Evolutionary conservation across 805 yeast genomes (phyloP).

Genomic region (Pichia membranifaciens): DNA sequence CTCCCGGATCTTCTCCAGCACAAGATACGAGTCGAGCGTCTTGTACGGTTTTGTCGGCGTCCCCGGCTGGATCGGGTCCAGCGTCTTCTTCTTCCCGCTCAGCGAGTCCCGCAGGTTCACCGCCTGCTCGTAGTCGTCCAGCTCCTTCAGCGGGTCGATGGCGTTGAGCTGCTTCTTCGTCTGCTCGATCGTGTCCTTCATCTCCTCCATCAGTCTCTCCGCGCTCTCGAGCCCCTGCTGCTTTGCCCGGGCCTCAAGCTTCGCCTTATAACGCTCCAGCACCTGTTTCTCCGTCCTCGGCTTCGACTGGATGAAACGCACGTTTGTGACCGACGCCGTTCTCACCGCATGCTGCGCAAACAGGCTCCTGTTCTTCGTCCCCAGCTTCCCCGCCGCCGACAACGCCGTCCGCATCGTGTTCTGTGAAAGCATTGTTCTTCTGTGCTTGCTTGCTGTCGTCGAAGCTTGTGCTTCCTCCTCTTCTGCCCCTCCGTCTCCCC

Average conservation of each 20-base stretch:
- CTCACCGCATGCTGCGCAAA: conserved; percentile 2
- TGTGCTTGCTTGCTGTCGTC: background rate
- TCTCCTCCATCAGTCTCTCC: conserved; percentile 54
- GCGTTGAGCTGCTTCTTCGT: conserved; percentile 52
- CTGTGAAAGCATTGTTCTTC: background rate
- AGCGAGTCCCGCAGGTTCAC: conserved; percentile 18
- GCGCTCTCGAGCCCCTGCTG: conserved; percentile 41
- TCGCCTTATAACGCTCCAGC: conserved; percentile 34
- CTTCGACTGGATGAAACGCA: conserved; percentile 27
- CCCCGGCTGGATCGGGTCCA: conserved; percentile 34
- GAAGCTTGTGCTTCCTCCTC: no score
- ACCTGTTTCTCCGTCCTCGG: conserved; percentile 28
- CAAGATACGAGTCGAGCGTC: conserved; percentile 64
- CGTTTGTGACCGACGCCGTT: conserved; percentile 24
- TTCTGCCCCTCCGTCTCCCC: no score
- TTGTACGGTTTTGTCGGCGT: conserved; percentile 50
- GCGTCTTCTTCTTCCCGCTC: conserved; percentile 20
- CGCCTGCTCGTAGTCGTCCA: conserved; percentile 42
- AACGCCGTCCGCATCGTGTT: background rate
- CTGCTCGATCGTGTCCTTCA: conserved; percentile 54
- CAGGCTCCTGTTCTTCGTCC: background rate
- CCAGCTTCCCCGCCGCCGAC: background rate
- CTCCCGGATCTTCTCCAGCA: conserved; percentile 54
- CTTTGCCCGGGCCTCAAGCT: conserved; percentile 36
- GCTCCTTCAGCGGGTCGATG: conserved; percentile 63